phyloP scores from a whole-genome alignment of 2,329 filamentous ascomycete genomes.

The Triangularia setosa region DNA sequence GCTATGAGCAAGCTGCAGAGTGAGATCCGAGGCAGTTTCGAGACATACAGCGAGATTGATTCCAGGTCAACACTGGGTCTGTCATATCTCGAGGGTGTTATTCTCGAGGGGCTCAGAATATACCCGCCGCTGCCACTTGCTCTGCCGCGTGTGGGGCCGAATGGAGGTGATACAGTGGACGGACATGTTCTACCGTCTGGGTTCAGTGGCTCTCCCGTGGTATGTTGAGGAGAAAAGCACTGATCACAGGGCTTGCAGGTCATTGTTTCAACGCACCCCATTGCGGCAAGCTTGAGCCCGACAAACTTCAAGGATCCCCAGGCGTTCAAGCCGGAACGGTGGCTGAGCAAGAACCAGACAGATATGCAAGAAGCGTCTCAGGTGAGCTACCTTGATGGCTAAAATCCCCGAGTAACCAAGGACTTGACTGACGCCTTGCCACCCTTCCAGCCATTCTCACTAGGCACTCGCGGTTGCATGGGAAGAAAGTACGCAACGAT shows the following conservation, averaged over 20 bases:
- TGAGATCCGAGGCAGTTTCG: conserved; percentile 37
- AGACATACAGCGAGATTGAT: conserved; percentile 35
- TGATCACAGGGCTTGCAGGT: conserved; percentile 18
- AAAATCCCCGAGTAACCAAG: too few species aligned
- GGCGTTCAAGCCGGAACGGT: conserved; percentile 35
- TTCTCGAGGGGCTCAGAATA: conserved; percentile 38
- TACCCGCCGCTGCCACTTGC: conserved; percentile 31
- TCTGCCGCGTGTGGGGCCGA: conserved; percentile 14
- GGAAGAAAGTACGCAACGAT: conserved; percentile 4
- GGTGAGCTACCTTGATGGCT: too few species aligned
- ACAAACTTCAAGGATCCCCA: conserved; percentile 31
- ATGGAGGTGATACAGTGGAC: conserved; percentile 15
- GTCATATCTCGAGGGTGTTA: conserved; percentile 35
- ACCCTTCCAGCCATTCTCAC: not conserved
- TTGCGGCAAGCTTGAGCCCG: conserved; percentile 32
- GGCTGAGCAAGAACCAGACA: conserved; percentile 21
- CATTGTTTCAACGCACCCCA: conserved; percentile 26
- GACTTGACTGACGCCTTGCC: too few species aligned
- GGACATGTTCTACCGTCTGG: conserved; percentile 15
- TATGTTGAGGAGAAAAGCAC: not conserved
- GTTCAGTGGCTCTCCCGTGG: not conserved
- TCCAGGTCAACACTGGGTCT: conserved; percentile 29
- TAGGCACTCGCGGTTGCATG: conserved; percentile 3
- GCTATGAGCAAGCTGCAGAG: conserved; percentile 30
- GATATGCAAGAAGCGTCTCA: conserved; percentile 23